Conservation (phyloP, 805 yeast species). For the Yamadazyma scolyti region DNA sequence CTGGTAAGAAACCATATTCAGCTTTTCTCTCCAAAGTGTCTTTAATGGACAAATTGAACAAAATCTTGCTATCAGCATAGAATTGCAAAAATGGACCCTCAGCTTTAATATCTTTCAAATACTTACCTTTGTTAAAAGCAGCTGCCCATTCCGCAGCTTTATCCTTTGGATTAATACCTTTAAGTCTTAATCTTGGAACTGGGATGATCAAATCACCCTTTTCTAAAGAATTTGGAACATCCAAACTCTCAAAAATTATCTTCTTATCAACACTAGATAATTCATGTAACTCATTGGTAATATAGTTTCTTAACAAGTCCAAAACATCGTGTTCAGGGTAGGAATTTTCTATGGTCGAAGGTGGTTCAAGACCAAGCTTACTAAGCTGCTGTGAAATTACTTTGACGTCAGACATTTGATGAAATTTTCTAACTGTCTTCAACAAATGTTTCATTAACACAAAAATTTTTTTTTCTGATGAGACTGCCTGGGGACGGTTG, state of each 20-base stretch:
- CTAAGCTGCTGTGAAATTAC: constrained; percentile 32
- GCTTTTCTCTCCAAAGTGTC: constrained; percentile 60
- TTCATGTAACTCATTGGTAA: constrained; percentile 70
- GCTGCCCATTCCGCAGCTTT: constrained; percentile 71
- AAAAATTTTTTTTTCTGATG: constrained; percentile 7
- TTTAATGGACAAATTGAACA: constrained; percentile 66
- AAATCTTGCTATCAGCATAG: constrained; percentile 64
- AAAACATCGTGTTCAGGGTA: constrained; percentile 76
- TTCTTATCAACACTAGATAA: constrained; percentile 68
- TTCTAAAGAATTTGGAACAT: constrained; percentile 79
- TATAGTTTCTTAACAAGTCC: constrained; percentile 87
- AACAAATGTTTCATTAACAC: constrained; percentile 10
- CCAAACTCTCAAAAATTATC: constrained; percentile 79
- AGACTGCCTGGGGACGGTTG: not conserved
- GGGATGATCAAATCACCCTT: constrained; percentile 94
- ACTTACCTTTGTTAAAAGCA: constrained; percentile 70
- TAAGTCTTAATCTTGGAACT: constrained; percentile 76
- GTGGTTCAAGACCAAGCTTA: constrained; percentile 37
- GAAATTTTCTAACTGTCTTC: constrained; percentile 8
- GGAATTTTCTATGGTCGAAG: constrained; percentile 52
- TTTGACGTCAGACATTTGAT: constrained; percentile 15
- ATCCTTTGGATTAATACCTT: constrained; percentile 79
- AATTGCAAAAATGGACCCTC: constrained; percentile 92
- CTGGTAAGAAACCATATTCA: constrained; percentile 69
- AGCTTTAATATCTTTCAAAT: constrained; percentile 66